Percentiles rank a stretch among this genome's conserved stretches.
Evolutionary conservation across 2,329 filamentous ascomycete species (phyloP).

Genomic region (Colletotrichum sublineola): DNA sequence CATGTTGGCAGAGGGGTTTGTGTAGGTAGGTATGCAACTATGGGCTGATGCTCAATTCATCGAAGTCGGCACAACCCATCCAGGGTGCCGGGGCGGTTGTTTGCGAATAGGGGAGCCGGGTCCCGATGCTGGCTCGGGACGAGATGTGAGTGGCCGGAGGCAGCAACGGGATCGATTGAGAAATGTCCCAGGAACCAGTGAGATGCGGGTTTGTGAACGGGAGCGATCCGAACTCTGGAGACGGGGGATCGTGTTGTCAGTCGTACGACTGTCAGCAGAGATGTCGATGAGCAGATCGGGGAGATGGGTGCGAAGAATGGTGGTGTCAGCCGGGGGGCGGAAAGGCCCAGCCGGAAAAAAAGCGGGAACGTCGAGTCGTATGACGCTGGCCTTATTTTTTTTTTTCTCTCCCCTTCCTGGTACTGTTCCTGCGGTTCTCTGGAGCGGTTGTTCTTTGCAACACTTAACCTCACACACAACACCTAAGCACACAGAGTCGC

Average conservation of each 20-base stretch:
- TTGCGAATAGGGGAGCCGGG: constrained; percentile 18
- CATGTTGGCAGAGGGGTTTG: constrained; percentile 48
- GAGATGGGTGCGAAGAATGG: constrained; percentile 19
- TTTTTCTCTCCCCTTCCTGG: neutral
- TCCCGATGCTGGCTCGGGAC: constrained; percentile 28
- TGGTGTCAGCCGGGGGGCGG: constrained; percentile 32
- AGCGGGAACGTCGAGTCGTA: constrained; percentile 29
- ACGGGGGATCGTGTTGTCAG: neutral
- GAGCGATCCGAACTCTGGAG: neutral
- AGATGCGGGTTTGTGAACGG: neutral
- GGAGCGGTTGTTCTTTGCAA: neutral
- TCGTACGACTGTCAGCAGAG: constrained; percentile 5
- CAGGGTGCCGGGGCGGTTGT: constrained; percentile 1
- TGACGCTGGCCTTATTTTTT: constrained; percentile 37
- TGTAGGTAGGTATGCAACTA: constrained; percentile 40
- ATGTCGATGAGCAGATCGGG: constrained; percentile 24
- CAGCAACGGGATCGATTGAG: constrained; percentile 29
- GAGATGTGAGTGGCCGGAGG: constrained; percentile 32
- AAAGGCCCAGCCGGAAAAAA: constrained; percentile 30
- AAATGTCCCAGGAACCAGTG: constrained; percentile 22
- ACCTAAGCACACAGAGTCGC: neutral
- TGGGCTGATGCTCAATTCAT: constrained; percentile 45
- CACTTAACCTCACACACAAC: neutral
- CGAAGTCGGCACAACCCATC: constrained; percentile 31
- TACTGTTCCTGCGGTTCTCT: neutral